Conservation (phyloP, 2,329 filamentous ascomycete genomes). For the Biscogniauxia marginata region DNA sequence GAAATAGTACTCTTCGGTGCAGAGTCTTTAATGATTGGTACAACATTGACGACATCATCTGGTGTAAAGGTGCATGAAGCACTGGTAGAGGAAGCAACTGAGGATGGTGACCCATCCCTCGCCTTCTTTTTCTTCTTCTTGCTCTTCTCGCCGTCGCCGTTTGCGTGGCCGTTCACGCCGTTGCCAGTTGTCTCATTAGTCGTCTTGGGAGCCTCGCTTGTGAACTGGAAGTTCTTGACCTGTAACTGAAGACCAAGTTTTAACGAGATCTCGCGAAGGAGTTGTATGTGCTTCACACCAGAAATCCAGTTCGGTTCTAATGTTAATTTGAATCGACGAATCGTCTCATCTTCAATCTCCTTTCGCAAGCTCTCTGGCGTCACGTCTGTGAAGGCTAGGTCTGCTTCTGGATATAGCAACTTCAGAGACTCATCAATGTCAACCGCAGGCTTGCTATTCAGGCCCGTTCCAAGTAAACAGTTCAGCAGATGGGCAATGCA, state of each 20-base stretch:
- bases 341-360: conserved; percentile 70
- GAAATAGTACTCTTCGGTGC: conserved; percentile 86
- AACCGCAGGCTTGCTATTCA: conserved; percentile 75
- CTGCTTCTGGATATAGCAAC: conserved; percentile 74
- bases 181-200: conserved; percentile 35
- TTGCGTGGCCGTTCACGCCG: conserved; percentile 40
- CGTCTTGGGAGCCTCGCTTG: conserved; percentile 33
- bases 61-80: conserved; percentile 65
- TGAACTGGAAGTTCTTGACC: conserved; percentile 74
- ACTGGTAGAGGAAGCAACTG: conserved; percentile 42
- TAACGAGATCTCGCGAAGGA: conserved; percentile 84
- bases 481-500: conserved; percentile 88
- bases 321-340: conserved; percentile 72
- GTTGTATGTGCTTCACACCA: conserved; percentile 70
- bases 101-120: conserved; percentile 52
- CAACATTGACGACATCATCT: conserved; percentile 87
- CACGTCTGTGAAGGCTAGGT: conserved; percentile 76
- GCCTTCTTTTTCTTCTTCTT: conserved; percentile 64
- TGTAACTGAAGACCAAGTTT: conserved; percentile 89
- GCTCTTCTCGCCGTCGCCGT: conserved; percentile 46
- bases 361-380: conserved; percentile 70
- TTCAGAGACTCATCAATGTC: conserved; percentile 75
- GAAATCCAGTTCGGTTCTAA: conserved; percentile 68
- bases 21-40: conserved; percentile 94
- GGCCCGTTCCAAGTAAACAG: conserved; percentile 76